These are phyloP conservation scores for Sphaerulina musiva DNA, from an alignment of 2,329 filamentous ascomycete species.

Conservation along the genomic window DNA sequence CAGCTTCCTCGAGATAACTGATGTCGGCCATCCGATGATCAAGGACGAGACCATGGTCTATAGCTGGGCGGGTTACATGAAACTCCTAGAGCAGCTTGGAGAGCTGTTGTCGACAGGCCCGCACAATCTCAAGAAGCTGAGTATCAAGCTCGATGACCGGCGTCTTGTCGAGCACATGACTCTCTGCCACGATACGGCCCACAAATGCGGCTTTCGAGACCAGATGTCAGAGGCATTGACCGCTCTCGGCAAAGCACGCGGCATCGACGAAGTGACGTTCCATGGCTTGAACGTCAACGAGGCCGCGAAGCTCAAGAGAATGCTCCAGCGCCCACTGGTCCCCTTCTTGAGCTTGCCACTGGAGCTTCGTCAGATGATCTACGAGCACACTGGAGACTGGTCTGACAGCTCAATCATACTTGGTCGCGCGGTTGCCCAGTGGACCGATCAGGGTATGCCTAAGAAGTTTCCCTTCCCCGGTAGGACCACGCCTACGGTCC, in stretches of 20 bases:
- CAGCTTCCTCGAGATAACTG: constrained; percentile 63
- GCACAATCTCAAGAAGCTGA: constrained; percentile 29
- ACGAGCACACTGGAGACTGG: constrained; percentile 23
- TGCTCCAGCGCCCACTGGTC: background rate
- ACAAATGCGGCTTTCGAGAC: constrained; percentile 28
- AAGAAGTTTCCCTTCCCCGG: constrained; percentile 8
- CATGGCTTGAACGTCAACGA: constrained; percentile 21
- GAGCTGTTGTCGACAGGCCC: constrained; percentile 17
- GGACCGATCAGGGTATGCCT: constrained; percentile 6
- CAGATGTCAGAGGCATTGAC: constrained; percentile 18
- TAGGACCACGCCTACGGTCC: constrained; percentile 29
- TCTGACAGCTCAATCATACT: constrained; percentile 20
- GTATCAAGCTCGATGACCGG: constrained; percentile 22
- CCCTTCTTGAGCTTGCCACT: constrained; percentile 26
- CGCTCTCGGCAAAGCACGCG: constrained; percentile 18
- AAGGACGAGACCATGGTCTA: constrained; percentile 11
- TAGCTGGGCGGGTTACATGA: constrained; percentile 28
- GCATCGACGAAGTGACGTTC: constrained; percentile 24
- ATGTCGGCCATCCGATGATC: constrained; percentile 73
- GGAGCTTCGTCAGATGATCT: constrained; percentile 29
- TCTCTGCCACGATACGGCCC: constrained; percentile 17
- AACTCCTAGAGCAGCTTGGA: constrained; percentile 23
- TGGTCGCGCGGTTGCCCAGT: constrained; percentile 15
- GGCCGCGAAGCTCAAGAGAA: constrained; percentile 23
- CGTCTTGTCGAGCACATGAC: constrained; percentile 25